A percentile compares a stretch with the other conserved stretches of the same genome.
Conservation (phyloP, 2,329 filamentous ascomycete species). For the Pestalotiopsis sp. region DNA sequence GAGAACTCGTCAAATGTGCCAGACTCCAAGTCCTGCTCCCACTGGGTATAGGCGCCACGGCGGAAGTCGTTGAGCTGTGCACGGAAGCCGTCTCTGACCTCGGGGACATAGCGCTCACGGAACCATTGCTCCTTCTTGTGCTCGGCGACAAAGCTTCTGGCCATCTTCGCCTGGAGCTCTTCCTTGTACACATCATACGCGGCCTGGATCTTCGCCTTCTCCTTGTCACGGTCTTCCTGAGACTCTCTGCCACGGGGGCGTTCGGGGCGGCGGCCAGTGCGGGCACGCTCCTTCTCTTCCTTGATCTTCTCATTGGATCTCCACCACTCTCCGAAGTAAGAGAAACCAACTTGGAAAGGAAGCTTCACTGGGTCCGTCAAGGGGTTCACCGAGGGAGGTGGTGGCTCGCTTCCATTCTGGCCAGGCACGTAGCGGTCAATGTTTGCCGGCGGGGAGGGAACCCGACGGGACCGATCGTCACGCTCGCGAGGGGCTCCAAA, state of each 20-base stretch:
- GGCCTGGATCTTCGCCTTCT: slow-evolving; percentile 76
- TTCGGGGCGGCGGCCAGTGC: slow-evolving; percentile 70
- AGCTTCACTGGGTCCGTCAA: slow-evolving; percentile 73
- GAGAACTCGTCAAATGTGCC: slow-evolving; percentile 94
- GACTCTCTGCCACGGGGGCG: slow-evolving; percentile 66
- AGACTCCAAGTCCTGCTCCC: slow-evolving; percentile 83
- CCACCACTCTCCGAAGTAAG: slow-evolving; percentile 88
- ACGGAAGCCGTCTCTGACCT: slow-evolving; percentile 76
- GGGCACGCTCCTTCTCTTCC: slow-evolving; percentile 74
- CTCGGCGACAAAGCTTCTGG: slow-evolving; percentile 83
- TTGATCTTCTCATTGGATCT: slow-evolving; percentile 80
- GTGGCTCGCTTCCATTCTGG: slow-evolving; percentile 57
- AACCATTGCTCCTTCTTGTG: slow-evolving; percentile 99
- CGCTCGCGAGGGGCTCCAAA: slow-evolving; percentile 54
- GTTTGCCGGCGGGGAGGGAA: slow-evolving; percentile 66
- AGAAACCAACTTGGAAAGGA: slow-evolving; percentile 82
- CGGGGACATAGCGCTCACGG: slow-evolving; percentile 87
- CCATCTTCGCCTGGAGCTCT: slow-evolving; percentile 76
- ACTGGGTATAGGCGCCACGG: slow-evolving; percentile 77
- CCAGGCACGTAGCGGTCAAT: slow-evolving; percentile 87
- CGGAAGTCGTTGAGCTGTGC: slow-evolving; percentile 79
- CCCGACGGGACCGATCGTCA: slow-evolving; percentile 60
- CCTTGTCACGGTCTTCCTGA: slow-evolving; percentile 76
- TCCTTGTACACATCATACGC: slow-evolving; percentile 71
- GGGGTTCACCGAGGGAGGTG: slow-evolving; percentile 62